Evolutionary conservation across 1,284 basidiomycete genomes (phyloP).

Genomic region (Sporisorium sorghi): DNA sequence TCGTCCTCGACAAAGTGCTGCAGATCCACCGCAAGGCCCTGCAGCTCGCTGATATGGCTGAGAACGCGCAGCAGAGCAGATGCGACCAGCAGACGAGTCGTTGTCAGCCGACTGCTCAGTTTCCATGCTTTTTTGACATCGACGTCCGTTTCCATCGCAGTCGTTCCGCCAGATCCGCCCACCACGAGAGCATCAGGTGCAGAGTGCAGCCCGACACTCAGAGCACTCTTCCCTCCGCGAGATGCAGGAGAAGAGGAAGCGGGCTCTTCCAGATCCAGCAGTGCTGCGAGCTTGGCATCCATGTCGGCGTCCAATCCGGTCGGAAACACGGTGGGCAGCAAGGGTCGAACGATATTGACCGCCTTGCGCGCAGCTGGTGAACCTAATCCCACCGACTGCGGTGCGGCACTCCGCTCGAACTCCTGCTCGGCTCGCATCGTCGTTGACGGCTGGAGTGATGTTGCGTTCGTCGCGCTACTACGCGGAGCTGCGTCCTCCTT

Average conservation of each 20-base stretch:
- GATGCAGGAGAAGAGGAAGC: background rate
- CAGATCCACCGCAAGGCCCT: slow-evolving; percentile 19
- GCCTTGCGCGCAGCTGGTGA: slow-evolving; percentile 50
- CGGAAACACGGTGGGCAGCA: slow-evolving; percentile 56
- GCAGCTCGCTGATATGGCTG: slow-evolving; percentile 27
- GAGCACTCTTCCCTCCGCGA: slow-evolving; percentile 4
- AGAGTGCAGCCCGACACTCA: slow-evolving; percentile 33
- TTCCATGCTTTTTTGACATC: slow-evolving; percentile 26
- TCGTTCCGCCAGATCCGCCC: background rate
- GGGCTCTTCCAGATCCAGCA: slow-evolving; percentile 28
- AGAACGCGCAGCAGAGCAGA: slow-evolving; percentile 38
- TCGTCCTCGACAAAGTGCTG: slow-evolving; percentile 30
- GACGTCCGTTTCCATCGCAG: background rate
- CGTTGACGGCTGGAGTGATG: slow-evolving; percentile 13
- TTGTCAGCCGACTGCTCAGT: slow-evolving; percentile 36
- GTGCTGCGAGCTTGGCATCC: slow-evolving; percentile 29
- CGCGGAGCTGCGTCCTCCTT: slow-evolving; percentile 8
- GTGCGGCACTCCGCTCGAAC: background rate
- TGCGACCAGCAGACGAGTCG: slow-evolving; percentile 25
- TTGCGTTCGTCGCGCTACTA: background rate
- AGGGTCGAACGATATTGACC: slow-evolving; percentile 50
- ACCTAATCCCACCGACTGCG: slow-evolving; percentile 18
- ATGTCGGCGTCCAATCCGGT: slow-evolving; percentile 32
- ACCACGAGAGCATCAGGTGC: slow-evolving; percentile 36
- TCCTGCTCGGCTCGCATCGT: slow-evolving; percentile 23